phyloP scores from a whole-genome alignment of 805 yeast genomes.

The Saccharomycopsis babjevae region DNA sequence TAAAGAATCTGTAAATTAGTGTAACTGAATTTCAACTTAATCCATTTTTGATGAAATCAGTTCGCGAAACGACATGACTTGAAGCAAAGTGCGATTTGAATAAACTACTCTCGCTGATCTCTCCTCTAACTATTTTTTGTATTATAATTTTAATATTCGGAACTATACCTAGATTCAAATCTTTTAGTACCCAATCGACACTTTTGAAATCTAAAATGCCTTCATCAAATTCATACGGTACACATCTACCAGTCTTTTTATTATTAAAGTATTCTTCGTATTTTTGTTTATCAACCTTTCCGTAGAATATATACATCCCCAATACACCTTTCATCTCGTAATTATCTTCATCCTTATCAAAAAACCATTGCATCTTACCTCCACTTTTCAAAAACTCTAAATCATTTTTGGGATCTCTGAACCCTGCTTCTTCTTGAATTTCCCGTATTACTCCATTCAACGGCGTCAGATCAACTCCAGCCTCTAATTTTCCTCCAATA shows the following conservation, averaged over 20 bases:
- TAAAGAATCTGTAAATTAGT: neutral
- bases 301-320: slow-evolving; percentile 15
- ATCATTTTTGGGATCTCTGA: slow-evolving; percentile 6
- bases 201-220: slow-evolving; percentile 17
- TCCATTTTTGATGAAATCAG: slow-evolving; percentile 1
- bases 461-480: slow-evolving; percentile 6
- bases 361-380: slow-evolving; percentile 18
- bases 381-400: neutral
- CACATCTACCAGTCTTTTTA: neutral
- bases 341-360: neutral
- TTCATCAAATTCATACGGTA: slow-evolving; percentile 10
- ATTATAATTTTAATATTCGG: slow-evolving; percentile 5
- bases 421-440: slow-evolving; percentile 17
- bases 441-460: slow-evolving; percentile 14
- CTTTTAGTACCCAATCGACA: slow-evolving; percentile 9
- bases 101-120: slow-evolving; percentile 5
- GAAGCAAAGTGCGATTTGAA: slow-evolving; percentile 10
- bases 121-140: neutral
- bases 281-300: neutral
- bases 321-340: neutral
- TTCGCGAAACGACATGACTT: neutral
- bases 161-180: slow-evolving; percentile 15
- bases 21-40: neutral
- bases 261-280: slow-evolving; percentile 3
- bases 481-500: slow-evolving; percentile 17